These are phyloP conservation scores for Blastobotrys niveus DNA, from an alignment of 1,139 yeast genomes.

Conservation along the genomic window DNA sequence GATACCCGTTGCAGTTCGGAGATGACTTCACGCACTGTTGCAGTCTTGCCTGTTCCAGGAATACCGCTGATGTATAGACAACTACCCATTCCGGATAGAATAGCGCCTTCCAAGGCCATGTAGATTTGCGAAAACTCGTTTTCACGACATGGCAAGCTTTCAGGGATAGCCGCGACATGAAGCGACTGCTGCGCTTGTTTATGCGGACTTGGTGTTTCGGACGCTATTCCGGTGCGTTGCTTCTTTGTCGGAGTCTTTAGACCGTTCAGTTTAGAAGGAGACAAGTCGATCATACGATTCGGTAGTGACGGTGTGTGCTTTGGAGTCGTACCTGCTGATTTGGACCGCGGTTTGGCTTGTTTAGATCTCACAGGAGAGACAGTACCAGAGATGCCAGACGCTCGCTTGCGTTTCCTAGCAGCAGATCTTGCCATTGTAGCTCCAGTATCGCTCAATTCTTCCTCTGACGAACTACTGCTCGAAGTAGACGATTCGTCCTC, in stretches of 20 bases:
- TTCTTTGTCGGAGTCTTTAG: no score
- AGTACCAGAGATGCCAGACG: no score
- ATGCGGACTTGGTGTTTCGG: conserved; percentile 27
- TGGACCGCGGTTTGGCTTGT: no score
- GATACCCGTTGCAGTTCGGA: conserved; percentile 47
- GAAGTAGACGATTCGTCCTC: no score
- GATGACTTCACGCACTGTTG: conserved; percentile 83
- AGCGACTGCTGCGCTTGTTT: conserved; percentile 52
- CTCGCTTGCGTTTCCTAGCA: no score
- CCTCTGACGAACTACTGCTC: no score
- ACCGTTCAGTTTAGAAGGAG: background rate
- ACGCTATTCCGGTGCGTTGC: background rate
- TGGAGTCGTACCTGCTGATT: background rate
- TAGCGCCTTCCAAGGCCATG: conserved; percentile 67
- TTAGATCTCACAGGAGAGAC: no score
- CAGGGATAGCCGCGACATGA: conserved; percentile 60
- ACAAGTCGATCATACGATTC: background rate
- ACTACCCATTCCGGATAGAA: conserved; percentile 67
- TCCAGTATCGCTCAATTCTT: no score
- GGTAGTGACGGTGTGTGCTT: conserved; percentile 8
- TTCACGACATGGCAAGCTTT: conserved; percentile 80
- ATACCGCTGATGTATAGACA: conserved; percentile 92
- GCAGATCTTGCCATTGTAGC: no score
- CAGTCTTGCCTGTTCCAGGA: conserved; percentile 97
- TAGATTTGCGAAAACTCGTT: conserved; percentile 73